phyloP scores from a whole-genome alignment of 2,329 filamentous ascomycete genomes.

The Grosmannia huntii region DNA sequence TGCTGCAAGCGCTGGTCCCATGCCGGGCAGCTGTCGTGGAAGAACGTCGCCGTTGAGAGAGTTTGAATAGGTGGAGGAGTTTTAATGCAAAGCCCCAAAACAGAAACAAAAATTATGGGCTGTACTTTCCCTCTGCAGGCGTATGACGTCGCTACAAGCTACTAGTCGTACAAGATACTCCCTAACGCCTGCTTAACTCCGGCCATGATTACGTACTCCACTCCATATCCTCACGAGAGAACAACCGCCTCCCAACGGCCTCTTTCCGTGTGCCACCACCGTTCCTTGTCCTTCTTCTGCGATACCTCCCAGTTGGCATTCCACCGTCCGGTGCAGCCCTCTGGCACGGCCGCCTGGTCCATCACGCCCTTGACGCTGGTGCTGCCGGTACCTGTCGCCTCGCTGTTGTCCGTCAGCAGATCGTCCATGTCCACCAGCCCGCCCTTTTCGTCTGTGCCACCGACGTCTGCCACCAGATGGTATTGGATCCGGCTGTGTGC shows the following conservation, averaged over 20 bases:
- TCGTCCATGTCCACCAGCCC: constrained; percentile 41
- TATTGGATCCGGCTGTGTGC: constrained; percentile 48
- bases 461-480: constrained; percentile 42
- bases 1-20: neutral
- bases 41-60: neutral
- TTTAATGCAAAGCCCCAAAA: too few relatives aligned
- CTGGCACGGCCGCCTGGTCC: constrained; percentile 7
- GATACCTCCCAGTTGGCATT: constrained; percentile 16
- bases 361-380: constrained; percentile 10
- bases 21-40: neutral
- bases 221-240: constrained; percentile 15
- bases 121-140: neutral
- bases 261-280: constrained; percentile 23
- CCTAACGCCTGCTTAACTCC: neutral
- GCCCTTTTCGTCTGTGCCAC: constrained; percentile 42
- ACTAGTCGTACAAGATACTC: too few relatives aligned
- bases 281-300: constrained; percentile 21
- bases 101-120: neutral
- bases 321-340: constrained; percentile 22
- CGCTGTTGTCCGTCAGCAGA: constrained; percentile 33
- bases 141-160: neutral
- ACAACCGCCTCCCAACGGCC: constrained; percentile 18
- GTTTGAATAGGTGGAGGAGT: neutral
- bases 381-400: constrained; percentile 20
- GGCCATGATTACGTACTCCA: neutral